Evolutionary conservation across 495 filamentous ascomycete species (phyloP), one percentile per base, ranked within the genome.

Genomic region (Talaromyces liani): DNA sequence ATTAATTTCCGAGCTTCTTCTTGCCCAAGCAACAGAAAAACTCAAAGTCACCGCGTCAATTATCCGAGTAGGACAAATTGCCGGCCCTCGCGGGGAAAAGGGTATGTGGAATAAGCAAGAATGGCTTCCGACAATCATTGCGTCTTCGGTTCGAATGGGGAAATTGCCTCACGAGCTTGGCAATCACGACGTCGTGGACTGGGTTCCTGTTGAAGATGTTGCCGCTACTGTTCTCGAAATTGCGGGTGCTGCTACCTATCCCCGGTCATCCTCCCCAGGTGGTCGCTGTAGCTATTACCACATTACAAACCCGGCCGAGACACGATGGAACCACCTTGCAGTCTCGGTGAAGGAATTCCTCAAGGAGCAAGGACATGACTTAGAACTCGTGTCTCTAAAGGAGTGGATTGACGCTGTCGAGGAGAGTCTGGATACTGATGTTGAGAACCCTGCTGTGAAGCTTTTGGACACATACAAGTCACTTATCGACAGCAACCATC

Each of bases 11-110:
- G 36, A 41, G 36, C 36, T 12, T 16, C 36, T 41, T 41, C 36
- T 41, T 16, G 36, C 36, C 14, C 36, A 41, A 41, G 36, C 36
- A 41, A 41, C 36, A 41, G 36, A 41, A 41, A 16, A 65, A 63
- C 0, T 72, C n/a, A 69, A 71, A 18, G 72, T 86, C 2, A 69
- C 73, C 5, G 69, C 71, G 5, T 72, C 73, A 2, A 69, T 84
- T 24, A 76, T 80, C 55, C 78, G 85, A 0, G 74, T 85, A 3
- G 84, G 84, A 0, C 84, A 87, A 66, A 78, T 86, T 53, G 78
- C 69, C 1, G 83, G 84, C 0, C 79, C 84, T 0, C 63, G 66
- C 20, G 62, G 68, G 22, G 51, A 63, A 2, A 55, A 67, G 9
- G 80, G 82, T 1, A 64, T 65, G 16, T 87, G 84, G 84, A 83